Evolutionary conservation across 2,329 filamentous ascomycete genomes (phyloP).

Genomic region (Phyllosticta citribraziliensis): DNA sequence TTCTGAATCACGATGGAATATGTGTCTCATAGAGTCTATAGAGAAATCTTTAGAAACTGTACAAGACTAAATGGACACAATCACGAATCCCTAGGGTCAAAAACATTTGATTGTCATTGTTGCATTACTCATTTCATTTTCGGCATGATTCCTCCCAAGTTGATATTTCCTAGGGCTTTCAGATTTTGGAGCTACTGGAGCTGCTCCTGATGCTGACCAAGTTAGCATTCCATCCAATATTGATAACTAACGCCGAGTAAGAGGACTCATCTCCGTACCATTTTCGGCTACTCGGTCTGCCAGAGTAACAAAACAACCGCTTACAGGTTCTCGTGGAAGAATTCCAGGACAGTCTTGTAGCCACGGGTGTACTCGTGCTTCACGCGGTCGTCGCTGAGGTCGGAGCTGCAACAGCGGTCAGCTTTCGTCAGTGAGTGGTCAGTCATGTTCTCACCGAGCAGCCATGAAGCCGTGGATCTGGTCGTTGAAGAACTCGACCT

Average conservation of each 20-base stretch:
- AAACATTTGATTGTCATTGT: neutral
- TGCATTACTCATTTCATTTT: neutral
- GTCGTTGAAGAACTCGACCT: constrained; percentile 39
- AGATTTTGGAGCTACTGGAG: neutral
- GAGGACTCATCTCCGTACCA: neutral
- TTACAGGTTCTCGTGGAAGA: constrained; percentile 45
- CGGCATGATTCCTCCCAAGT: neutral
- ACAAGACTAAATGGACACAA: no score
- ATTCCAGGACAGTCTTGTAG: constrained; percentile 40
- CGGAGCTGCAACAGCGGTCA: constrained; percentile 19
- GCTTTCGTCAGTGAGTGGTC: neutral
- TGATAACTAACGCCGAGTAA: neutral
- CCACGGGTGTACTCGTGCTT: constrained; percentile 41
- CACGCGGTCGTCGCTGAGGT: constrained; percentile 38
- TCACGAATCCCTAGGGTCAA: no score
- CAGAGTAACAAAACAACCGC: constrained; percentile 15
- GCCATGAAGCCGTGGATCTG: constrained; percentile 40
- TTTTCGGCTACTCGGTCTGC: neutral
- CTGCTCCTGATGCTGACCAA: neutral
- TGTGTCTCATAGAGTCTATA: no score
- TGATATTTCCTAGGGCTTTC: neutral
- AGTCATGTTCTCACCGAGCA: constrained; percentile 20
- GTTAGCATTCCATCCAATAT: neutral
- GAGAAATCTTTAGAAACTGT: no score
- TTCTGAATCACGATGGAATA: no score